Base-by-base conservation (phyloP, 768 basidiomycete genomes). In the Suillus subaureus region DNA sequence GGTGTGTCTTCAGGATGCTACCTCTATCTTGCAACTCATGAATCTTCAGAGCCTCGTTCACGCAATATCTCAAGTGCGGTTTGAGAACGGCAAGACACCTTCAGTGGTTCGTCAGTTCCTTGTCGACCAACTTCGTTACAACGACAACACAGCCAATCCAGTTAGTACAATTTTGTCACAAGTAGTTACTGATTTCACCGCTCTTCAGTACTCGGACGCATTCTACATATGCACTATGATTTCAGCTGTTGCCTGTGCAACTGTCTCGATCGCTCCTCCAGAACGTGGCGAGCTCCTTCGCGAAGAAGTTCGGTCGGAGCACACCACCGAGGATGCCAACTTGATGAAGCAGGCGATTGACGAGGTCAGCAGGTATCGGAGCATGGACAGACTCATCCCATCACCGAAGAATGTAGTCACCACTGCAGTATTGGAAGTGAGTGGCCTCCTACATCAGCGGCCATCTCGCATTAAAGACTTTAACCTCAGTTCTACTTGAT, bases 371-470 rank as follows among this genome's bases (percentile, higher is more conserved):
- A 86, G 97, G 52, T 97, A 96, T 79, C 89, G 94, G 64, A 93
- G 89, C 72, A 94, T 97, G 89, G 97, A 99, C 77, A 85, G 96
- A 63, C 82, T 99, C 18, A 96, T 98, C 64, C 95, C 97, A 11
- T 97, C 96, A 1, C 89, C 89, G 57, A 95, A 97, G 70, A 99
- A 99, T 73, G 88, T 94, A 40, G 91, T 99, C 33, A 96, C 97
- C 0, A 85, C 92, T 58, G 94, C 97, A 31, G 90, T 89, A 9
- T 81, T 99, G 63, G 94, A 98, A 86, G 95, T 97, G 67, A 65
- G 86, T 77, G 7, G n/a, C 37, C 54, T 43, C 21, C 8, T 51
- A 63, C 26, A 55, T 31, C 62, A 37, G 52, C 54, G 18, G 64
- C 33, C 21, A 31, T 42, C 61, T 57, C 57, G 65, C 66, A 61